Evolutionary conservation across 2,329 filamentous ascomycete species (phyloP), one percentile per base, ranked within the genome.

Genomic region (Colletotrichum plurivorum): DNA sequence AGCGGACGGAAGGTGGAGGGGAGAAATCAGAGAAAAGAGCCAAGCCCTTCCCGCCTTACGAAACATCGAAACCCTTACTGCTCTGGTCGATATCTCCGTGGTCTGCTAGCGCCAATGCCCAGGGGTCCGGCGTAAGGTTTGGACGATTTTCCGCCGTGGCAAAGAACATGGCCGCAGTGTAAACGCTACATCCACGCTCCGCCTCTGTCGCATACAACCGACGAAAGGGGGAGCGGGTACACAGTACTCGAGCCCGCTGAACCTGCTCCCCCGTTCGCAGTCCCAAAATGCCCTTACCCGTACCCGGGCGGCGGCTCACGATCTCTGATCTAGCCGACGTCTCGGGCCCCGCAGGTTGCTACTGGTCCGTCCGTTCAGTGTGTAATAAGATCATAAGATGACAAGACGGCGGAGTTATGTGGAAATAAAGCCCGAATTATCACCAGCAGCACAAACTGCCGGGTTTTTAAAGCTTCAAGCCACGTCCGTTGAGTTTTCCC

Each of bases 311-410:
- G 55, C 66, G 55, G 67, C 62, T 69, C 67, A 66, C 67, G 66
- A 69, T 69, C 66, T 69, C 51, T 69, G 62, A 69, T 69, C 66
- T 69, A 60, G 55, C 66, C 66, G 56, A 66, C 45, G 51, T 59
- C 66, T 60, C 55, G 66, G 51, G 62, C 66, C 62, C 66, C 62
- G 56, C 62, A 65, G 15, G 55, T 49, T 59, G 51, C 66, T 62
- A 65, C 22, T 20, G 41, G 58, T 55, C 55, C 45, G 62, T 60
- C 49, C 45, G 49, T 56, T 66, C 39, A 43, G 52, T 58, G 25
- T 52, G 57, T 53, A 39, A 45, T 45, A 10, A 55, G 46, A 25
- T 25, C 22, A 39, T 27, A 3, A 20, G 27, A 31, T 27, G 31
- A 15, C 27, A 43, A 43, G 16, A 43, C 41, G 13, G 13, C 41